These are phyloP conservation scores for Candida nitratophila DNA, from an alignment of 805 yeast genomes.

Conservation along the genomic window DNA sequence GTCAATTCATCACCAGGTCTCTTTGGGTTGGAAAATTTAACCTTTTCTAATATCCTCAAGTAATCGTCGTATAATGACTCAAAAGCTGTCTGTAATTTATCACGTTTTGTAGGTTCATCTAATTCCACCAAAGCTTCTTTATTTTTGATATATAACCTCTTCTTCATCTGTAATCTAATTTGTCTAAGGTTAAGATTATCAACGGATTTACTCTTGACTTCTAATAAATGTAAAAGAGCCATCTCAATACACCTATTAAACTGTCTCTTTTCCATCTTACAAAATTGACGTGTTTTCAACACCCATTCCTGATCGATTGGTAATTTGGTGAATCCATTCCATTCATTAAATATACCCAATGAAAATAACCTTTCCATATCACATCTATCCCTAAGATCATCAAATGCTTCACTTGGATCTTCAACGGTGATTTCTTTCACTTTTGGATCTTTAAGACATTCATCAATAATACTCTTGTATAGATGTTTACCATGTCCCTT, in stretches of 20 bases:
- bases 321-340: slow-evolving; percentile 3
- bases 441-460: slow-evolving; percentile 45
- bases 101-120: slow-evolving; percentile 55
- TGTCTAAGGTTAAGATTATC: slow-evolving; percentile 24
- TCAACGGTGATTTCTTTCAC: slow-evolving; percentile 80
- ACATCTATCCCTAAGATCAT: slow-evolving; percentile 78
- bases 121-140: slow-evolving; percentile 66
- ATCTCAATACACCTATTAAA: slow-evolving; percentile 73
- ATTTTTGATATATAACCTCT: slow-evolving; percentile 70
- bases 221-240: slow-evolving; percentile 42
- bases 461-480: slow-evolving; percentile 46
- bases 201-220: slow-evolving; percentile 8
- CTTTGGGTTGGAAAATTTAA: slow-evolving; percentile 12
- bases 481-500: slow-evolving; percentile 63
- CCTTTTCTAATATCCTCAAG: slow-evolving; percentile 39
- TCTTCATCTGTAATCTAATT: slow-evolving; percentile 59
- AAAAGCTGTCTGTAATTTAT: slow-evolving; percentile 72
- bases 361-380: slow-evolving; percentile 53
- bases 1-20: background rate
- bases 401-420: slow-evolving; percentile 91
- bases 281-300: slow-evolving; percentile 25
- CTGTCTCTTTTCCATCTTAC: slow-evolving; percentile 73
- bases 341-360: slow-evolving; percentile 13
- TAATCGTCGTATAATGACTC: slow-evolving; percentile 67
- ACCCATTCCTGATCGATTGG: slow-evolving; percentile 32